These are phyloP conservation scores for Xerocomellus chrysenteron DNA, from an alignment of 768 basidiomycete genomes.

Conservation along the genomic window DNA sequence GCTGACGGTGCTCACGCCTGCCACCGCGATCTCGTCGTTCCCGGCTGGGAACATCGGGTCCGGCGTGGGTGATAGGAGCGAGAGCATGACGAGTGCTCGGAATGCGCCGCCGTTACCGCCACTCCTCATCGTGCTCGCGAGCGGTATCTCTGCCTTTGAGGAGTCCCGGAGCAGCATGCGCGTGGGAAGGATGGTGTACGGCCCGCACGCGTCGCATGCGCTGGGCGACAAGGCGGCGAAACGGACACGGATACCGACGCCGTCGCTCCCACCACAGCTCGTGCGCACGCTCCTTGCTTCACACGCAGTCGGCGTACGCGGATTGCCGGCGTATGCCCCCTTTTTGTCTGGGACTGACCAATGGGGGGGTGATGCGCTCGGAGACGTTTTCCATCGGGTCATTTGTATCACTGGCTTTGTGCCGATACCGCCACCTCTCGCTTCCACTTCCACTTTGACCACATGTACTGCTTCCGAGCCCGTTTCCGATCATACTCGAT, in stretches of 20 bases:
- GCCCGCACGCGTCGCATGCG: slow-evolving; percentile 15
- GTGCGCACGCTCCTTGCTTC: slow-evolving; percentile 24
- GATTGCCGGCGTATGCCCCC: slow-evolving; percentile 13
- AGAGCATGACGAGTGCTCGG: slow-evolving; percentile 22
- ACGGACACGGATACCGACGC: slow-evolving; percentile 10
- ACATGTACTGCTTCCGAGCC: neutral
- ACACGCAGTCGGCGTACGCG: slow-evolving; percentile 21
- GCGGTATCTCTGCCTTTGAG: slow-evolving; percentile 9
- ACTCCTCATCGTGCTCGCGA: slow-evolving; percentile 25
- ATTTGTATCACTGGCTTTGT: slow-evolving; percentile 46
- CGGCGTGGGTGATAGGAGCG: slow-evolving; percentile 5
- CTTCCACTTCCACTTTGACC: neutral
- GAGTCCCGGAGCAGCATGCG: slow-evolving; percentile 26
- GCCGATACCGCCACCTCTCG: slow-evolving; percentile 24
- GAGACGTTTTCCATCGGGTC: slow-evolving; percentile 42
- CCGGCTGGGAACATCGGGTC: slow-evolving; percentile 8
- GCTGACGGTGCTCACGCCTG: slow-evolving; percentile 17
- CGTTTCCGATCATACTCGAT: neutral
- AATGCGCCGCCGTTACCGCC: slow-evolving; percentile 34
- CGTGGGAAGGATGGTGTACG: slow-evolving; percentile 16
- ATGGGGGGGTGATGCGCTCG: slow-evolving; percentile 31
- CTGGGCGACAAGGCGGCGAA: neutral
- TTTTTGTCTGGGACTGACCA: slow-evolving; percentile 16
- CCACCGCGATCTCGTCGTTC: neutral
- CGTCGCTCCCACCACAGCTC: slow-evolving; percentile 36